Evolutionary conservation across 306 rosid species (phyloP).

Genomic region (Vigna angularis): DNA sequence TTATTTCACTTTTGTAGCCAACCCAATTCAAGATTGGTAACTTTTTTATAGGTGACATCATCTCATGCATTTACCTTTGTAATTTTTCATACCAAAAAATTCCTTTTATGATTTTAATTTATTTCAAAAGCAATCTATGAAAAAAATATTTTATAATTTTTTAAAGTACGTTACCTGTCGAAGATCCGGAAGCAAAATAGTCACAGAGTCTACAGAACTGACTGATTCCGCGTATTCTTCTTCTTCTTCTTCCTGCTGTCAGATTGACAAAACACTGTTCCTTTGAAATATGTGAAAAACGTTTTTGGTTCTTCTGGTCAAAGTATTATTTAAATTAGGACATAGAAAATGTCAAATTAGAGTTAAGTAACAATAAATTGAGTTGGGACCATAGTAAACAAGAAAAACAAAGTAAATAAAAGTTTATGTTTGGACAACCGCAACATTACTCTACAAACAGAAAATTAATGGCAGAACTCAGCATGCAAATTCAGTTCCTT

Average conservation of each 20-base stretch:
- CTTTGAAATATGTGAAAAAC: neutral
- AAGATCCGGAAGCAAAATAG: neutral
- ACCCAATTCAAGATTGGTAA: conserved; percentile 34
- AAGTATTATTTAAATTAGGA: neutral
- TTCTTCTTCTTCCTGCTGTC: neutral
- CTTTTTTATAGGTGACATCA: no score
- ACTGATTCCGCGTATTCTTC: conserved; percentile 16
- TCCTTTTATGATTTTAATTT: no score
- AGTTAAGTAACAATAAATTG: neutral
- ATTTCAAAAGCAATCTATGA: no score
- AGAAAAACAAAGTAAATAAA: neutral
- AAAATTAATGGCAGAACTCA: neutral
- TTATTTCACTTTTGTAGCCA: no score
- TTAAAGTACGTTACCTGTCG: no score
- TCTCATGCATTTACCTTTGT: no score
- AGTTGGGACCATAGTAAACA: neutral
- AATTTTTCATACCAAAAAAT: no score
- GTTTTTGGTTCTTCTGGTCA: neutral
- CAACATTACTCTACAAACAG: neutral
- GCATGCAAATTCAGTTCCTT: neutral
- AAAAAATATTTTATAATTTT: no score
- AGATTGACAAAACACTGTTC: neutral
- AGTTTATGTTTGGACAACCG: neutral
- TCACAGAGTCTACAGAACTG: neutral
- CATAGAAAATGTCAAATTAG: neutral